These are phyloP conservation scores for Plantago elongata DNA, from an alignment of 257 asterid genomes.

Conservation along the genomic window DNA sequence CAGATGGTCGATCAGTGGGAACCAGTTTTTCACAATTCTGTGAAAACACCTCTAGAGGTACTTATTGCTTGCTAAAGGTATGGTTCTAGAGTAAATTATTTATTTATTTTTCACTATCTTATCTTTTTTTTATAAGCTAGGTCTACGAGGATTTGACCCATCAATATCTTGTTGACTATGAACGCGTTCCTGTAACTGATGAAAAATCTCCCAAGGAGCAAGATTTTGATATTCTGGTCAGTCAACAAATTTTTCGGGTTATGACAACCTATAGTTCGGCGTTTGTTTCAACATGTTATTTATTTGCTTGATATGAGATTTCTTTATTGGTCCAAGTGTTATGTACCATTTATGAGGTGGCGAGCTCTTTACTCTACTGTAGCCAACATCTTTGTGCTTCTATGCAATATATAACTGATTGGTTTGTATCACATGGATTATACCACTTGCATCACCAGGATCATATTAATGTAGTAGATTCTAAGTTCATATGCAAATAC, in stretches of 20 bases:
- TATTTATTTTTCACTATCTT: constrained; percentile 22
- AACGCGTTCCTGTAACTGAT: constrained; percentile 93
- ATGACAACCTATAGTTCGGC: not conserved
- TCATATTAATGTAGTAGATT: no score
- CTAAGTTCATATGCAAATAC: no score
- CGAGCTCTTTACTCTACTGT: no score
- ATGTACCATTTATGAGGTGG: no score
- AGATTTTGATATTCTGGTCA: constrained; percentile 90
- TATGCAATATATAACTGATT: no score
- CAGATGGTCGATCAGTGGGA: constrained; percentile 99
- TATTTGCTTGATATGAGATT: no score
- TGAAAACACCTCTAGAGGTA: constrained; percentile 95
- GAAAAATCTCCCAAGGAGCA: constrained; percentile 97
- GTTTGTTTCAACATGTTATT: not conserved
- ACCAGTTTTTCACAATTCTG: constrained; percentile 73
- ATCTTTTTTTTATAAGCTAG: constrained; percentile 43
- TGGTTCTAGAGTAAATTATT: constrained; percentile 14
- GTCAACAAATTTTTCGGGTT: constrained; percentile 27
- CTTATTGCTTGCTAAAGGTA: constrained; percentile 13
- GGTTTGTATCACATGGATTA: no score
- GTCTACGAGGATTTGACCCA: constrained; percentile 79
- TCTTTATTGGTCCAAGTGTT: no score
- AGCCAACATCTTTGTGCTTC: no score
- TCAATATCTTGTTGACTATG: constrained; percentile 85
- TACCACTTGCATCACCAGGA: no score